Conservation (phyloP, 2,329 filamentous ascomycete species). For the Diaporthe citriasiana region DNA sequence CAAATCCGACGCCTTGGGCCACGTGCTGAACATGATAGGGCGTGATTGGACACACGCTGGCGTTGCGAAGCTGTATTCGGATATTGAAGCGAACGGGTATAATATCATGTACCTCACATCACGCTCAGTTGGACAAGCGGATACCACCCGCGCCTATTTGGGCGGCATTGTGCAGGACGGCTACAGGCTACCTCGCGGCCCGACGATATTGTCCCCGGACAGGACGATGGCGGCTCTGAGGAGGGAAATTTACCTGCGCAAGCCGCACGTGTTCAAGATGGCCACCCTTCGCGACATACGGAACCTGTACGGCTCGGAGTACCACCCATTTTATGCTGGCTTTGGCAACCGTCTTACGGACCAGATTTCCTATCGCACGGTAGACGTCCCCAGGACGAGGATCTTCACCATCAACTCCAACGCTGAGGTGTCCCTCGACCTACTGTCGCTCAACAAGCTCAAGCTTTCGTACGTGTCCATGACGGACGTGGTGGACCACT, state of each 20-base stretch:
- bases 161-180: slow-evolving; percentile 91
- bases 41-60: slow-evolving; percentile 98
- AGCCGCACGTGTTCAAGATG: slow-evolving; percentile 99
- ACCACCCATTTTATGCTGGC: slow-evolving; percentile 93
- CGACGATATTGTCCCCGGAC: slow-evolving; percentile 95
- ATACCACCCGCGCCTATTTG: slow-evolving; percentile 90
- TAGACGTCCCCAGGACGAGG: slow-evolving; percentile 92
- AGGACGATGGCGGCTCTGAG: slow-evolving; percentile 93
- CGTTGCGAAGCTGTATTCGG: slow-evolving; percentile 96
- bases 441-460: slow-evolving; percentile 92
- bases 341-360: slow-evolving; percentile 98
- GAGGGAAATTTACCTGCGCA: slow-evolving; percentile 93
- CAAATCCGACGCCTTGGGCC: slow-evolving; percentile 94
- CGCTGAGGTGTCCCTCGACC: slow-evolving; percentile 91
- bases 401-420: slow-evolving; percentile 99
- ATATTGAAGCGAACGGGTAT: slow-evolving; percentile 95
- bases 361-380: slow-evolving; percentile 93
- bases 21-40: slow-evolving; percentile 96
- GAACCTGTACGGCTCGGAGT: slow-evolving; percentile 82
- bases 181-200: slow-evolving; percentile 87
- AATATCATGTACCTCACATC: slow-evolving; percentile 99
- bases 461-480: slow-evolving; percentile 98
- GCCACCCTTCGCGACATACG: slow-evolving; percentile 95
- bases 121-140: slow-evolving; percentile 92
- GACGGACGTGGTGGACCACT: slow-evolving; percentile 97